Percentiles rank a stretch among this genome's conserved stretches.
phyloP scores from a whole-genome alignment of 2,329 filamentous ascomycete genomes.

The Fusarium sp. region DNA sequence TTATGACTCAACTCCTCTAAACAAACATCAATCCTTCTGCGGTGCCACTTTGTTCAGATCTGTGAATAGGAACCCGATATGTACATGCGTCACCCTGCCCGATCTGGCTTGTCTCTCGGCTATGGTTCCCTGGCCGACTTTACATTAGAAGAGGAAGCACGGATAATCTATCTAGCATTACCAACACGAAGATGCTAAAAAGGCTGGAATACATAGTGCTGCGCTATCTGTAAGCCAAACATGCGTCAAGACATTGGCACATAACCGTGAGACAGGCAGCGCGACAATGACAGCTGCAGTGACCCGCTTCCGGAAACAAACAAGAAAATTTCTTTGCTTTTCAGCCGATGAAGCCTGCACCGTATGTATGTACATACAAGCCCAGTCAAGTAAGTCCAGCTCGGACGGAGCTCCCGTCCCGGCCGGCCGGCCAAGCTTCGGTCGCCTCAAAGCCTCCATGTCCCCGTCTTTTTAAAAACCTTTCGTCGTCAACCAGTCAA shows the following conservation, averaged over 20 bases:
- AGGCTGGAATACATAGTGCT: not conserved
- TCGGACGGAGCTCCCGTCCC: conserved; percentile 17
- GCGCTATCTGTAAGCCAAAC: conserved; percentile 13
- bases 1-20: conserved; percentile 10
- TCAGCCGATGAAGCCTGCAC: not conserved
- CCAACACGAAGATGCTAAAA: not conserved
- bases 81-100: conserved; percentile 31
- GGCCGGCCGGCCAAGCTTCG: conserved; percentile 29
- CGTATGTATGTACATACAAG: no score
- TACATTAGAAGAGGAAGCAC: conserved; percentile 5
- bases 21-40: not conserved
- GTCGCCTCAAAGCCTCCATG: conserved; percentile 24
- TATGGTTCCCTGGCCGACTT: conserved; percentile 21
- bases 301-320: conserved; percentile 14
- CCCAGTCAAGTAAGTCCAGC: conserved; percentile 9
- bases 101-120: conserved; percentile 23
- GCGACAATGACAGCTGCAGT: conserved; percentile 1
- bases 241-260: conserved; percentile 10
- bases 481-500: conserved; percentile 2
- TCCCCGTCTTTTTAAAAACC: conserved; percentile 5
- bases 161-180: not conserved
- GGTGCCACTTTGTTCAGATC: conserved; percentile 9
- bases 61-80: conserved; percentile 12
- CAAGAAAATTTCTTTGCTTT: conserved; percentile 19
- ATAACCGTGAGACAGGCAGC: conserved; percentile 12